A percentile compares a stretch with the other conserved stretches of the same genome.
phyloP scores from a whole-genome alignment of 2,329 filamentous ascomycete genomes.

The Fusarium robinianum region DNA sequence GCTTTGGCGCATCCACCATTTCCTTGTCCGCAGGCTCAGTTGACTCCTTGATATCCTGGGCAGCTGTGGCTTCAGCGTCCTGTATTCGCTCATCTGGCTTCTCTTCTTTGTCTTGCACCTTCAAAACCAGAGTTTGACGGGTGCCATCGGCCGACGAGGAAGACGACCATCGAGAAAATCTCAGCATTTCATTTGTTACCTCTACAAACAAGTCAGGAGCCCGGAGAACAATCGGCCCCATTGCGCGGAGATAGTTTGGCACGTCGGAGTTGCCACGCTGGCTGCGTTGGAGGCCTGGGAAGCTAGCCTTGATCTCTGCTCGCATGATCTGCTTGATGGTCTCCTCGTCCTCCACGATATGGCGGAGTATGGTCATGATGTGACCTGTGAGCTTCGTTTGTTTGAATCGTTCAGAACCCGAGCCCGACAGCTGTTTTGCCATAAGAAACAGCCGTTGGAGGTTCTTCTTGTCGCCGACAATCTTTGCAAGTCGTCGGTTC shows the following conservation, averaged over 20 bases:
- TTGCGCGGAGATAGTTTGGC: conserved; percentile 71
- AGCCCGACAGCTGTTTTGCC: conserved; percentile 86
- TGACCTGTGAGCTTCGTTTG: conserved; percentile 58
- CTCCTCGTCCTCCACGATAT: conserved; percentile 92
- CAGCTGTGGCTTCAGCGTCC: conserved; percentile 14
- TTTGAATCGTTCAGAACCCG: conserved; percentile 73
- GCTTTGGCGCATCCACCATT: conserved; percentile 67
- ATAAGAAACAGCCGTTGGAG: conserved; percentile 91
- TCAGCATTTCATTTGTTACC: conserved; percentile 81
- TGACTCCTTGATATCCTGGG: conserved; percentile 60
- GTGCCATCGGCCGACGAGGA: conserved; percentile 42
- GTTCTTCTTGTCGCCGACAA: conserved; percentile 84
- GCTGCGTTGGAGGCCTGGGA: conserved; percentile 61
- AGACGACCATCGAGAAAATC: conserved; percentile 65
- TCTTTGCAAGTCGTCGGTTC: conserved; percentile 71
- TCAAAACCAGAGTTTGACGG: conserved; percentile 48
- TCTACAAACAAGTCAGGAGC: conserved; percentile 86
- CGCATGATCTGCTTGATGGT: conserved; percentile 91
- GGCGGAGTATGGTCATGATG: conserved; percentile 85
- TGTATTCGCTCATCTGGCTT: conserved; percentile 20
- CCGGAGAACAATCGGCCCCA: conserved; percentile 80
- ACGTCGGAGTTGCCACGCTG: conserved; percentile 67
- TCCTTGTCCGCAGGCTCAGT: conserved; percentile 64
- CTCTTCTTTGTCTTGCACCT: conserved; percentile 41
- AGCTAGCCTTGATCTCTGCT: conserved; percentile 80